phyloP scores from a whole-genome alignment of 2,329 filamentous ascomycete species.

The Fusarium verticillioides region DNA sequence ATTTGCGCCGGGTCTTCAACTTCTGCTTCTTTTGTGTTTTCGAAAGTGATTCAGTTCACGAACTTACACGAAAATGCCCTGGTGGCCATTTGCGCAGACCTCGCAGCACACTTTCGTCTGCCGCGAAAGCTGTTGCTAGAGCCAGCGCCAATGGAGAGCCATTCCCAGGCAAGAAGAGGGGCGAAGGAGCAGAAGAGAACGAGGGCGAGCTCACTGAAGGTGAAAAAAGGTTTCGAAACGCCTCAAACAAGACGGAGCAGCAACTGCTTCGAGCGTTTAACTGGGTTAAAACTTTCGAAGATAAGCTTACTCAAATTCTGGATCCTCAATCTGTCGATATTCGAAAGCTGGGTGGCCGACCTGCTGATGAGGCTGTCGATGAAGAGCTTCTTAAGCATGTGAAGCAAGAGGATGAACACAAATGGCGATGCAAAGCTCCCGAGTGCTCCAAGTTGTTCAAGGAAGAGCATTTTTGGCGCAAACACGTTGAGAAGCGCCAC shows the following conservation, averaged over 20 bases:
- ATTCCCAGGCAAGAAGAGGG: slow-evolving; percentile 85
- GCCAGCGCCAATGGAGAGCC: slow-evolving; percentile 85
- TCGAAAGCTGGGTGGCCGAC: slow-evolving; percentile 89
- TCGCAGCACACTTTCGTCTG: slow-evolving; percentile 82
- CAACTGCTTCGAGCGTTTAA: slow-evolving; percentile 96
- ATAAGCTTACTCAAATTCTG: slow-evolving; percentile 92
- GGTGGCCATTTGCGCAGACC: slow-evolving; percentile 96
- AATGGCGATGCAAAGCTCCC: slow-evolving; percentile 95
- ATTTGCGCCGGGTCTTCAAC: slow-evolving; percentile 94
- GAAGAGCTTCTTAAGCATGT: slow-evolving; percentile 89
- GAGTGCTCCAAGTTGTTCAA: slow-evolving; percentile 98
- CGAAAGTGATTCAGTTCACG: slow-evolving; percentile 96
- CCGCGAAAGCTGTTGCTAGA: slow-evolving; percentile 84
- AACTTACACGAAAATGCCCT: slow-evolving; percentile 93
- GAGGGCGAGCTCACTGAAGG: slow-evolving; percentile 59
- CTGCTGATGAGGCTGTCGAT: slow-evolving; percentile 84
- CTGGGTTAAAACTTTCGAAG: slow-evolving; percentile 98
- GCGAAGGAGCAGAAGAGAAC: slow-evolving; percentile 71
- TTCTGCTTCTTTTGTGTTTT: slow-evolving; percentile 99
- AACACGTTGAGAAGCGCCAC: slow-evolving; percentile 97
- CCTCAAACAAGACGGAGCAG: slow-evolving; percentile 82
- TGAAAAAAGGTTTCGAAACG: slow-evolving; percentile 78
- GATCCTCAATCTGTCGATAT: slow-evolving; percentile 90
- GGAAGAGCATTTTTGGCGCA: slow-evolving; percentile 95
- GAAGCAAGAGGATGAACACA: slow-evolving; percentile 97